These are phyloP conservation scores for Inga laurina DNA, from an alignment of 306 rosid genomes.

Conservation along the genomic window DNA sequence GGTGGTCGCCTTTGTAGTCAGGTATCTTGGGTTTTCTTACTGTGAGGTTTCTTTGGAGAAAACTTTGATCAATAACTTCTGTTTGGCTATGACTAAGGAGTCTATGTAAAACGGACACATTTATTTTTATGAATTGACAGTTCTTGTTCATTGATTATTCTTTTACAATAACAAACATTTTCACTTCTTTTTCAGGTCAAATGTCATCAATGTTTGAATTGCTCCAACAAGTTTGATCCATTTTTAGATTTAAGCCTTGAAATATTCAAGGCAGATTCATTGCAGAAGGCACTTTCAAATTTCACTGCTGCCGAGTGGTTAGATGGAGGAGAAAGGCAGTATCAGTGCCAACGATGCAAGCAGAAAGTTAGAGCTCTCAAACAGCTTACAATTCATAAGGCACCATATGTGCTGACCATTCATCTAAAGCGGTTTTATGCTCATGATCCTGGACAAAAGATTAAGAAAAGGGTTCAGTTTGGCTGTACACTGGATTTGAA, in stretches of 20 bases:
- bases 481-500: constrained; percentile 68
- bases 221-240: constrained; percentile 92
- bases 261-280: constrained; percentile 81
- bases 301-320: constrained; percentile 83
- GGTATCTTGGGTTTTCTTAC: constrained; percentile 45
- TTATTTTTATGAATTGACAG: background rate
- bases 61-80: background rate
- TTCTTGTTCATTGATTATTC: background rate
- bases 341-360: constrained; percentile 90
- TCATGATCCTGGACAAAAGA: constrained; percentile 74
- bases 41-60: constrained; percentile 1
- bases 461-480: constrained; percentile 79
- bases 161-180: background rate
- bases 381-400: constrained; percentile 87
- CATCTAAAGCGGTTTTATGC: constrained; percentile 90
- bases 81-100: constrained; percentile 13
- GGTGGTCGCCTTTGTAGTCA: constrained; percentile 96
- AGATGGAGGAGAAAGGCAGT: constrained; percentile 94
- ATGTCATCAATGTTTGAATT: constrained; percentile 78
- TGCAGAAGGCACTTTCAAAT: constrained; percentile 78
- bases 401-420: constrained; percentile 84
- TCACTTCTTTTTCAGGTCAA: constrained; percentile 67
- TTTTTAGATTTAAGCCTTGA: constrained; percentile 96
- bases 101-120: background rate
- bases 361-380: constrained; percentile 91